Conservation (phyloP, 225 moss, liverwort and hornwort species). For the Thuidium tamariscinum region DNA sequence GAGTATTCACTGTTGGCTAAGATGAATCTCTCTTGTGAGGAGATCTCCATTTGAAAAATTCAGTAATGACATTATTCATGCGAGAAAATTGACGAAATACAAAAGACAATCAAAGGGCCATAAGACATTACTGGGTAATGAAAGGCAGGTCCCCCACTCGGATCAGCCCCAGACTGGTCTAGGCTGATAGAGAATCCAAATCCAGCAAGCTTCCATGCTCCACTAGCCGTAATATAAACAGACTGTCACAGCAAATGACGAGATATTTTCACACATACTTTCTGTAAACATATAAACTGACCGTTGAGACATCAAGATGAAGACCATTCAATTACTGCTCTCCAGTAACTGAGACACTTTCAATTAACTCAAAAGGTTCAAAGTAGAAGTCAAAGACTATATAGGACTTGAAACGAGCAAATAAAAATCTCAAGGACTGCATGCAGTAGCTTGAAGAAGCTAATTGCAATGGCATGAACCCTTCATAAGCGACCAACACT, state of each 20-base stretch:
- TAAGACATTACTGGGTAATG: conserved; percentile 68
- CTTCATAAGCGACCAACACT: neutral
- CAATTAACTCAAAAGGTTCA: neutral
- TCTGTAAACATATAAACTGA: neutral
- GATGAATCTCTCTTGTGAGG: neutral
- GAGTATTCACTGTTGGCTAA: neutral
- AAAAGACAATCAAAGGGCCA: neutral
- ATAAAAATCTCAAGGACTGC: neutral
- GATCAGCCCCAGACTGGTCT: conserved; percentile 57
- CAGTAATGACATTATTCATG: neutral
- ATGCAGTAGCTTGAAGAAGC: neutral
- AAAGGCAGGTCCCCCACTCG: conserved; percentile 56
- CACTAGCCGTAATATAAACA: conserved; percentile 88
- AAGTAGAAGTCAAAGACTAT: neutral
- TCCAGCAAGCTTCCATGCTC: conserved; percentile 96
- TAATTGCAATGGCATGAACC: neutral
- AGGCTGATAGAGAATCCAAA: conserved; percentile 74
- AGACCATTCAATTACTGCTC: neutral
- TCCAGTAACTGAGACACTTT: neutral
- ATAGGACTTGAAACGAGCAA: neutral
- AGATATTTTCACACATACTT: neutral
- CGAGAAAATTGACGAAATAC: neutral
- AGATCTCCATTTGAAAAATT: neutral
- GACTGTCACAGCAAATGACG: conserved; percentile 47
- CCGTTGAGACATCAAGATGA: neutral